Conservation (phyloP, 1,139 yeast species). For the Blastobotrys petasosporus region DNA sequence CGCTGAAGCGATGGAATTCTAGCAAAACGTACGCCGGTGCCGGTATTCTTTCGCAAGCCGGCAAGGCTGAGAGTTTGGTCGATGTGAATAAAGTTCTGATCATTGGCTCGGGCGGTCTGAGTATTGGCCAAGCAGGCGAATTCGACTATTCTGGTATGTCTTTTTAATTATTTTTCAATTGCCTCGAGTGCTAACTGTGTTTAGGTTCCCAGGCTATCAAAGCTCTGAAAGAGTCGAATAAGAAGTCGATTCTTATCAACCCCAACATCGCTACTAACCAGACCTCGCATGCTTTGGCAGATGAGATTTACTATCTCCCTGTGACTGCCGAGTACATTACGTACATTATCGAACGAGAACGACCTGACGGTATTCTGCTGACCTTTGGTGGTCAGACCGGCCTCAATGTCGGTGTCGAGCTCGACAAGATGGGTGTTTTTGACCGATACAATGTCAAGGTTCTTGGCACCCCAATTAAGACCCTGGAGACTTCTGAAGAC, state of each 20-base stretch:
- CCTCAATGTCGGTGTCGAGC: conserved; percentile 88
- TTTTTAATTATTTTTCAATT: background rate
- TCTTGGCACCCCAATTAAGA: conserved; percentile 92
- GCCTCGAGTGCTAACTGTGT: background rate
- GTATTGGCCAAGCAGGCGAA: conserved; percentile 99
- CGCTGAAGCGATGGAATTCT: conserved; percentile 1
- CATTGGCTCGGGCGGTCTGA: conserved; percentile 95
- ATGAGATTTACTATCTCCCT: conserved; percentile 94
- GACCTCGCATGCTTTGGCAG: conserved; percentile 96
- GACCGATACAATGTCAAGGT: conserved; percentile 90
- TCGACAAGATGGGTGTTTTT: conserved; percentile 89
- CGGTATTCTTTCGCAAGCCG: conserved; percentile 45
- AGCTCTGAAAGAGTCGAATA: conserved; percentile 96
- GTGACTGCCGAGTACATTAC: conserved; percentile 95
- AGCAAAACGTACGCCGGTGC: conserved; percentile 45
- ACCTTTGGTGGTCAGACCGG: conserved; percentile 99
- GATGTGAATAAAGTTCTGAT: conserved; percentile 86
- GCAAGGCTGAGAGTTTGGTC: conserved; percentile 52
- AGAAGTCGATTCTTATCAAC: conserved; percentile 87
- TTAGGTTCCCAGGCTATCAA: conserved; percentile 23
- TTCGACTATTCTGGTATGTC: conserved; percentile 82
- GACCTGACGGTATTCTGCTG: conserved; percentile 89
- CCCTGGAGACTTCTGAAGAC: conserved; percentile 94
- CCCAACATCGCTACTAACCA: conserved; percentile 98
- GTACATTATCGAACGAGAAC: conserved; percentile 89